Evolutionary conservation across 176 grass and related monocot species (phyloP), one percentile per base, ranked within the genome.

Genomic region (Echinochloa phyllopogon): DNA sequence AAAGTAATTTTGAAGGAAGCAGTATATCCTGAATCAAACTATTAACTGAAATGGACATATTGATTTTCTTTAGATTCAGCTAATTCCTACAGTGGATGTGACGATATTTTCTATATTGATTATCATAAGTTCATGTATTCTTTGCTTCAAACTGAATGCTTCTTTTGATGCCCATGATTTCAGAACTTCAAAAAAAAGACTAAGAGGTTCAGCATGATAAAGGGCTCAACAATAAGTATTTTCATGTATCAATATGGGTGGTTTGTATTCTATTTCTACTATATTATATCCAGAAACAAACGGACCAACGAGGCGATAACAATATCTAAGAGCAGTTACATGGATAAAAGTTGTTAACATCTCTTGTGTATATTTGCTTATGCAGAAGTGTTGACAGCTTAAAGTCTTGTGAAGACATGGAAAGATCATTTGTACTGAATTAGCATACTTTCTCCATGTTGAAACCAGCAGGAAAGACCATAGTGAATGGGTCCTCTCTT

Each of bases 401-500:
- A 43, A 33, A 84, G 42, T 48, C 29, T 66, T 39, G 40, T 56
- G 48, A 79, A 79, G 24, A 68, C 75, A 84, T 45, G 14, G 23
- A 45, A 21, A 27, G 36, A 62, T 64, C n/a, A 52, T 8, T 38
- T 87, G 36, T 16, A 73, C 53, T 64, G 50, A 92, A 76, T 36
- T 51, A 86, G 58, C 88, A 77, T 95, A 98, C 93, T 72, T 95
- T 92, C 85, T 90, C 89, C 85, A 94, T 71, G 76, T 88, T 55
- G 69, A 89, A 90, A 18, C 92, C 91, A 90, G 85, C 65, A 86
- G 95, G 95, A 89, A 93, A 74, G 65, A 98, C 79, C 64, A 98
- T 84, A 59, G 90, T 92, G 7, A 95, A 94, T 52, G 92, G 88
- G 72, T 98, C 95, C 85, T 95, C 95, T 82, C 95, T 86, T 65